phyloP scores from a whole-genome alignment of 164 flowering plant genomes.

The Magnolia changhungtana region DNA sequence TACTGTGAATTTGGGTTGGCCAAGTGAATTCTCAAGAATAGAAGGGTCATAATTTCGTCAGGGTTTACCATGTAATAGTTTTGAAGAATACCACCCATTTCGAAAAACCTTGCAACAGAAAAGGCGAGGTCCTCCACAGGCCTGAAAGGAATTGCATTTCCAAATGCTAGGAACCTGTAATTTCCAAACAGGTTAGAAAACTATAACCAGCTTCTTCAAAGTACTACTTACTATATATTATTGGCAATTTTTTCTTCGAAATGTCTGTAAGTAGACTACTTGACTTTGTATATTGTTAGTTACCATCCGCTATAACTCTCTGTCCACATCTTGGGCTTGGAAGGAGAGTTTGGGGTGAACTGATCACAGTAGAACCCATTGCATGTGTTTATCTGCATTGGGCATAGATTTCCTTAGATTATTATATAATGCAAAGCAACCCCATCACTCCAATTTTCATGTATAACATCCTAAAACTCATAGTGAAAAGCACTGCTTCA shows the following conservation, averaged over 20 bases:
- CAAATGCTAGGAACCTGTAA: conserved; percentile 57
- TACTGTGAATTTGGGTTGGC: background rate
- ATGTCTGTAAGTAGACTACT: background rate
- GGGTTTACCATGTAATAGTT: conserved; percentile 68
- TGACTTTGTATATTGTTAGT: background rate
- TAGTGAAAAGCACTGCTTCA: background rate
- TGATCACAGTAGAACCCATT: conserved; percentile 52
- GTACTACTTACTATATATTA: background rate
- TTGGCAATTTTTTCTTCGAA: background rate
- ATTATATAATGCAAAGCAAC: background rate
- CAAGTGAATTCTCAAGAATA: background rate
- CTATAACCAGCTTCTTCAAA: background rate
- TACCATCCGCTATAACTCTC: conserved; percentile 65
- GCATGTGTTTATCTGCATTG: conserved; percentile 64
- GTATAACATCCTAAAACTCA: background rate
- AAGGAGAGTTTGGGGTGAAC: conserved; percentile 47
- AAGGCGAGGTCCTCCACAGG: conserved; percentile 72
- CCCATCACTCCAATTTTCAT: background rate
- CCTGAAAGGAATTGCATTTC: conserved; percentile 48
- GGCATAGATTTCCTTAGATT: background rate
- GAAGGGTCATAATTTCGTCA: background rate
- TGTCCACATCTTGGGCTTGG: conserved; percentile 62
- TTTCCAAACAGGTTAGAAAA: conserved; percentile 3
- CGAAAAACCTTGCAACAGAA: conserved; percentile 64
- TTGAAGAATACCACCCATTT: conserved; percentile 58